Evolutionary conservation across 192 early-diverging fungal genomes (phyloP), one percentile per base, ranked within the genome.

Genomic region (Coemansia sp.): DNA sequence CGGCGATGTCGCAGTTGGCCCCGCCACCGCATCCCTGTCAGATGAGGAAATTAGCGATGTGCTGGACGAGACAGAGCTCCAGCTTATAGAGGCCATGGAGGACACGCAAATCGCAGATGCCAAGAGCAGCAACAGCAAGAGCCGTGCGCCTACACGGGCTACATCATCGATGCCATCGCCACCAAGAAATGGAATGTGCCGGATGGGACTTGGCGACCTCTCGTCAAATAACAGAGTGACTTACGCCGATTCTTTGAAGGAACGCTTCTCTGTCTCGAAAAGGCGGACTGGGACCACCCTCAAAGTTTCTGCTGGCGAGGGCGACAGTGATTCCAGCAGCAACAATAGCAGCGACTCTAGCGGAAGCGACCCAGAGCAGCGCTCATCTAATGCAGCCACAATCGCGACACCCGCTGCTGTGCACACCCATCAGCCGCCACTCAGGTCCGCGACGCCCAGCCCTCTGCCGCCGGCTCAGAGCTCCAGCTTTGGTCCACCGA

Each of bases 51-150:
- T 78, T 56, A 70, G 69, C 69, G 66, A 68, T 9, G 75, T 78
- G 29, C 62, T 78, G 55, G 75, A 78, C 53, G 75, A 78, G 55
- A 72, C 75, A 2, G 75, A 78, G 59, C 59, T 78, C 4, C 68
- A 78, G 69, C 65, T 78, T 21, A 78, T 78, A 5, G 75, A 78
- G 36, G 75, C 75, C 19, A 78, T 78, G 75, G 75, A 78, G 57
- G 75, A 78, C 27, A 62, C 69, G 27, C 75, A 67, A 29, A 68
- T 78, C 29, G 36, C 64, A 8, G 58, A 52, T 53, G 56, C 66
- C 55, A 62, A 62, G 46, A 14, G 37, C 24, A 69, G 53, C 27
- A n/a, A 33, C 34, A 34, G 52, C 43, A 46, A 26, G n/a, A n/a
- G 29, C 22, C 24, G 46, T 6, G 19, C 43, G 11, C 11, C 11